Percentiles rank a stretch among this genome's conserved stretches.
These are phyloP conservation scores for Lecanicillium sp. DNA, from an alignment of 2,329 filamentous ascomycete species.

Conservation along the genomic window DNA sequence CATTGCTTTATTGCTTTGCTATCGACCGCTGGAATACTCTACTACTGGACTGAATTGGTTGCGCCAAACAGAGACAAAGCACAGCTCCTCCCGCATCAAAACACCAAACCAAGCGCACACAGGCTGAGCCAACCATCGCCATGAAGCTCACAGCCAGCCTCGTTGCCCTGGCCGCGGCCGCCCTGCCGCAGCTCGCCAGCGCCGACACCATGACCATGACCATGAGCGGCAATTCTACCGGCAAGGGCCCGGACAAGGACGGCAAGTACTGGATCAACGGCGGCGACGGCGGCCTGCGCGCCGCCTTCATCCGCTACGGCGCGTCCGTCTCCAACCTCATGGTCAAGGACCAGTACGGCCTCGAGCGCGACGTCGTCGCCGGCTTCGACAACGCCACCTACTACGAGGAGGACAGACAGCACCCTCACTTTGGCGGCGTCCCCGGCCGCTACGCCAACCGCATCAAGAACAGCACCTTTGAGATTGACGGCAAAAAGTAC, in stretches of 20 bases:
- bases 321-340: conserved; percentile 66
- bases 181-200: conserved; percentile 10
- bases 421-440: conserved; percentile 66
- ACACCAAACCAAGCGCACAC: too few species aligned
- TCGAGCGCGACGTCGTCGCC: conserved; percentile 62
- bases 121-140: not conserved
- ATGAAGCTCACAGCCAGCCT: conserved; percentile 15
- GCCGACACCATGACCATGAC: conserved; percentile 4
- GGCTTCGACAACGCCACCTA: conserved; percentile 71
- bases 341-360: conserved; percentile 60
- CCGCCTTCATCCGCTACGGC: conserved; percentile 66
- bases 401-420: conserved; percentile 56
- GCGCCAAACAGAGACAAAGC: too few species aligned
- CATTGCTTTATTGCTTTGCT: too few species aligned
- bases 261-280: conserved; percentile 68
- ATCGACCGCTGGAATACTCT: too few species aligned
- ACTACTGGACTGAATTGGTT: too few species aligned
- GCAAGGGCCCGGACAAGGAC: conserved; percentile 40
- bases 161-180: conserved; percentile 11
- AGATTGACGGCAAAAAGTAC: conserved; percentile 55
- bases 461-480: conserved; percentile 69
- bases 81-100: too few species aligned
- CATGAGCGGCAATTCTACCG: conserved; percentile 10
- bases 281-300: conserved; percentile 56
- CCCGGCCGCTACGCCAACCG: conserved; percentile 75